Base-by-base conservation (phyloP, 1,284 basidiomycete species). In the Vanrija sp. region DNA sequence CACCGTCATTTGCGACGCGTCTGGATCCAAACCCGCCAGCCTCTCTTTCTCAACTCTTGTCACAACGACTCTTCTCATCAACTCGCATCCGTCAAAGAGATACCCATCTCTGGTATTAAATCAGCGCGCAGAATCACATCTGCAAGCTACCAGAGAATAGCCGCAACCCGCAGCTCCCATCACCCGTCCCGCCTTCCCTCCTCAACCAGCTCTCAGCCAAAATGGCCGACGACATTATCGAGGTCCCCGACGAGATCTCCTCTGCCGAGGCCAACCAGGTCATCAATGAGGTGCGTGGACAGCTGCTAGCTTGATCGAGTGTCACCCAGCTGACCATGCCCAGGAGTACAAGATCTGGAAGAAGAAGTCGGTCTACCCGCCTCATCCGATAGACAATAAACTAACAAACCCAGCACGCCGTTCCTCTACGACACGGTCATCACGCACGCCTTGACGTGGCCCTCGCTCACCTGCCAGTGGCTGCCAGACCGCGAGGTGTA, bases 371-470 rank as follows among this genome's bases (percentile, higher is more conserved):
- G 63, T 19, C 8, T 12, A 44, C 18, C 46, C 12, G 9, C 38
- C 18, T 4, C n/a, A n/a, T n/a, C 5, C n/a, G 12, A 3, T 19
- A 4, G 38, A 39, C 38, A 39, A 20, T 39, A 19, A 31, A 6
- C 48, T 53, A 31, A 54, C 51, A 15, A 38, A 31, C 20, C 12
- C 49, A 74, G 72, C 77, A 89, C 92, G 45, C 92, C 91, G 19
- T 97, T 96, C 77, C 83, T 98, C 23, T 98, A 99, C 77, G 95
- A 98, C 77, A 82, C 95, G 19, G 90, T 98, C 62, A 88, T 99
- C 66, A 98, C 95, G 0, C 94, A 98, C 72, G 95, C 96, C 23
- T 82, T 98, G 50, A 93, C 97, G 73, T 99, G 96, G 96, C 96
- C 96, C 16, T 92, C 87, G 66, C 75, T 99, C 66, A 99, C 96